Conservation (phyloP, 352 stramenopile genomes). For the Pythium sp. region DNA sequence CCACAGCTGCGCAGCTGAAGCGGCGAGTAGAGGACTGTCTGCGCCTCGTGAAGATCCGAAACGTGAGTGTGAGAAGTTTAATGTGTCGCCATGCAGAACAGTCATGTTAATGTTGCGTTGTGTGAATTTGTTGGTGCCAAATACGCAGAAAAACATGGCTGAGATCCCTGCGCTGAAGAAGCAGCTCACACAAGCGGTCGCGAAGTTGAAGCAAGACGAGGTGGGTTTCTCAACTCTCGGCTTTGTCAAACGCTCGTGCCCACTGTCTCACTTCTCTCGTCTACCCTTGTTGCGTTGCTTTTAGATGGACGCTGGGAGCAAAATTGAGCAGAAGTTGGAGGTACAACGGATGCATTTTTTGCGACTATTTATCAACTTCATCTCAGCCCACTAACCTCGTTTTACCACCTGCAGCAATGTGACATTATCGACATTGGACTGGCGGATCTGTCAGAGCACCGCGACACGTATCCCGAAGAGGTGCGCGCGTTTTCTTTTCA, state of each 20-base stretch:
- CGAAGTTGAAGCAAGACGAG: constrained; percentile 62
- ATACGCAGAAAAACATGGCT: constrained; percentile 59
- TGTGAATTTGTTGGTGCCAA: background rate
- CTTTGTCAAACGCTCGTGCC: background rate
- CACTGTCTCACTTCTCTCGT: background rate
- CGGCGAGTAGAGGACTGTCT: constrained; percentile 62
- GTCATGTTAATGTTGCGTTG: background rate
- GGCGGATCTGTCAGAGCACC: constrained; percentile 68
- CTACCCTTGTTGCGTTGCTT: background rate
- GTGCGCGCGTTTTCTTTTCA: constrained; percentile 23
- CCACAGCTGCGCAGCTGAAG: constrained; percentile 41
- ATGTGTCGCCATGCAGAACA: background rate
- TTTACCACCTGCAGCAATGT: constrained; percentile 50
- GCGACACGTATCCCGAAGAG: constrained; percentile 64
- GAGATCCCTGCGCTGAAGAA: constrained; percentile 52
- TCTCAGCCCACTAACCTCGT: background rate
- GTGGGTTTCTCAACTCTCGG: constrained; percentile 18
- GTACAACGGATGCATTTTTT: constrained; percentile 20
- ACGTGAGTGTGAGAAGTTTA: constrained; percentile 41
- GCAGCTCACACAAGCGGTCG: constrained; percentile 47
- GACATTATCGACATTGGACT: constrained; percentile 80
- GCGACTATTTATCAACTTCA: background rate
- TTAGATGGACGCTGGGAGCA: constrained; percentile 51
- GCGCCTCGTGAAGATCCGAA: constrained; percentile 70
- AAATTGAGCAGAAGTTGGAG: constrained; percentile 75